Evolutionary conservation across 23 red algal genomes (phyloP).

Genomic region (Gracilaria caudata): DNA sequence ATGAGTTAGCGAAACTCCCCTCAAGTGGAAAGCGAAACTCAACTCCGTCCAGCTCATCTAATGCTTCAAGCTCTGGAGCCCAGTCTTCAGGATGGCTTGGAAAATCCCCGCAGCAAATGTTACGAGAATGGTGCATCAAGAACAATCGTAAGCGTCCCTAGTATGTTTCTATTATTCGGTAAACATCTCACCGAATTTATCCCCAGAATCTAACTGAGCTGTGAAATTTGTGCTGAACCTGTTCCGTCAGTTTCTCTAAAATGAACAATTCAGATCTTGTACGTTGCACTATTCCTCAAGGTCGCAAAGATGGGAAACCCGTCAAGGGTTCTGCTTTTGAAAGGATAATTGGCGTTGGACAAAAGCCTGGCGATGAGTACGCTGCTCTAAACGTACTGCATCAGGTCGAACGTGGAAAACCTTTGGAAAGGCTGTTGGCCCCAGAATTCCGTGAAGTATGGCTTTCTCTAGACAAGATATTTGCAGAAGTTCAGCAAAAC

Average conservation of each 20-base stretch:
- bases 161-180: slow-evolving; percentile 42
- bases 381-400: slow-evolving; percentile 79
- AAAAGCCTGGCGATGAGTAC: slow-evolving; percentile 66
- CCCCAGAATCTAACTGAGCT: slow-evolving; percentile 9
- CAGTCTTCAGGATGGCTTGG: slow-evolving; percentile 60
- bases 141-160: slow-evolving; percentile 73
- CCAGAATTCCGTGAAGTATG: slow-evolving; percentile 74
- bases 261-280: slow-evolving; percentile 39
- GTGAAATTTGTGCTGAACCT: not conserved
- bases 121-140: slow-evolving; percentile 77
- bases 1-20: slow-evolving; percentile 7
- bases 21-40: slow-evolving; percentile 7
- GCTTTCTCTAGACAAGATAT: slow-evolving; percentile 47
- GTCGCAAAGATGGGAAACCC: slow-evolving; percentile 68
- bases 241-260: slow-evolving; percentile 15
- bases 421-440: slow-evolving; percentile 67
- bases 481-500: slow-evolving; percentile 12
- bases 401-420: slow-evolving; percentile 79
- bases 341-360: slow-evolving; percentile 38
- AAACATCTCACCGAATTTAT: not conserved
- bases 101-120: slow-evolving; percentile 64
- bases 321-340: slow-evolving; percentile 47
- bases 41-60: slow-evolving; percentile 3
- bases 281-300: slow-evolving; percentile 41
- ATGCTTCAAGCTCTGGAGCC: not conserved